Evolutionary conservation across 2,329 filamentous ascomycete genomes (phyloP).

Genomic region (Ophiostoma novo-ulmi): DNA sequence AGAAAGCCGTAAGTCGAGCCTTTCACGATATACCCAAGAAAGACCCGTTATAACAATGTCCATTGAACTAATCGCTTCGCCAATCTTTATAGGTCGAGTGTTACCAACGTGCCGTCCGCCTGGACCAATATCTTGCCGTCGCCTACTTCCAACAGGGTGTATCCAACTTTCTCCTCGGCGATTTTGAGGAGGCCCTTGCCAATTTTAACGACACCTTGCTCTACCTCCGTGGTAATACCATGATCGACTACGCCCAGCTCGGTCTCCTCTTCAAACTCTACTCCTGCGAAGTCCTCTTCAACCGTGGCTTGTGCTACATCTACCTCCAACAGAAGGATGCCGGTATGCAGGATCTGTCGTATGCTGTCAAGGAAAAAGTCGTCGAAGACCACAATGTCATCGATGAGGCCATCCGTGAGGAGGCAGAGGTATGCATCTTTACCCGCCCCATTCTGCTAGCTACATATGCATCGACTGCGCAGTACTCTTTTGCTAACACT

Average conservation of each 20-base stretch:
- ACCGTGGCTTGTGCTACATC: constrained; percentile 93
- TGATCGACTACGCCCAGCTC: constrained; percentile 96
- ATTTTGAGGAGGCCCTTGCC: constrained; percentile 93
- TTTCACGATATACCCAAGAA: background rate
- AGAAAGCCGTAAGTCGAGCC: constrained; percentile 70
- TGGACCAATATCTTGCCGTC: constrained; percentile 93
- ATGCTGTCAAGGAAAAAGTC: constrained; percentile 91
- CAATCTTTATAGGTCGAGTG: constrained; percentile 66
- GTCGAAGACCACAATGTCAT: constrained; percentile 97
- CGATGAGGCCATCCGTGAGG: constrained; percentile 89
- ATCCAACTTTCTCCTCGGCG: constrained; percentile 92
- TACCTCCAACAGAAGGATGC: constrained; percentile 88
- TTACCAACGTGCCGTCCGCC: constrained; percentile 83
- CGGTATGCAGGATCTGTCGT: constrained; percentile 85
- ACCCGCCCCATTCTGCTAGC: background rate
- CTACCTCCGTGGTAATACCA: constrained; percentile 90
- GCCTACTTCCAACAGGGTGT: constrained; percentile 98
- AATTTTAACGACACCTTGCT: constrained; percentile 98
- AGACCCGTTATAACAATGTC: background rate
- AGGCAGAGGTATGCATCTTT: constrained; percentile 66
- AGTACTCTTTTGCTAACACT: background rate
- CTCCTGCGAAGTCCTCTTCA: constrained; percentile 96
- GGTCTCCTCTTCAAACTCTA: constrained; percentile 94
- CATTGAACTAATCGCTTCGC: constrained; percentile 12
- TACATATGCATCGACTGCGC: background rate